Evolutionary conservation across 148 eudicot species (phyloP).

Genomic region (Bassia scoparia): DNA sequence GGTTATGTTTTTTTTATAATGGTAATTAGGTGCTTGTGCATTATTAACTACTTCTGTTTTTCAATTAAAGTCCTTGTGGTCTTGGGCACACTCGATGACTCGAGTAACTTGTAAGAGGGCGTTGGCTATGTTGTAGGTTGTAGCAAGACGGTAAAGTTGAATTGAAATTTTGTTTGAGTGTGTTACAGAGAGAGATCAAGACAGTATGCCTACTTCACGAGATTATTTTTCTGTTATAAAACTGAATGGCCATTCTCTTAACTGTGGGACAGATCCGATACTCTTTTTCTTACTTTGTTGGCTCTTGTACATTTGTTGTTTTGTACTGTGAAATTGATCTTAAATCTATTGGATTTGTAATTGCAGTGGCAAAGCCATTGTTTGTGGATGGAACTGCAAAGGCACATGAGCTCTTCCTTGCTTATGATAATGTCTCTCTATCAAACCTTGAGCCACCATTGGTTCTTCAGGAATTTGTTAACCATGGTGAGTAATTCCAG

Average conservation of each 20-base stretch:
- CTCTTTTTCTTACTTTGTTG: slow-evolving; percentile 11
- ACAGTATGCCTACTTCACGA: too few species aligned
- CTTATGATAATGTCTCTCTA: slow-evolving; percentile 53
- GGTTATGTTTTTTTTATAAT: neutral
- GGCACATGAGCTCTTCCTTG: slow-evolving; percentile 65
- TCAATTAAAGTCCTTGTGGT: neutral
- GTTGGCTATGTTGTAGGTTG: neutral
- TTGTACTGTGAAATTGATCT: slow-evolving; percentile 6
- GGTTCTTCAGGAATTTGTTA: slow-evolving; percentile 68
- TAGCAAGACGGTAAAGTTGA: neutral
- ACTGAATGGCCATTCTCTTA: neutral
- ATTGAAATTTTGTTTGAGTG: too few species aligned
- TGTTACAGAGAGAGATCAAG: too few species aligned
- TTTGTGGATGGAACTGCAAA: slow-evolving; percentile 67
- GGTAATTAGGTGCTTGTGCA: neutral
- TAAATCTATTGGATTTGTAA: slow-evolving; percentile 9
- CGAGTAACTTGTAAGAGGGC: neutral
- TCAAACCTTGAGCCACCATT: slow-evolving; percentile 61
- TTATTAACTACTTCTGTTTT: neutral
- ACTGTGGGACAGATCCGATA: neutral
- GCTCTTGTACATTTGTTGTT: neutral
- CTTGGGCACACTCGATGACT: neutral
- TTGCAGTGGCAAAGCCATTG: slow-evolving; percentile 60
- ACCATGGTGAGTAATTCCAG: slow-evolving; percentile 43
- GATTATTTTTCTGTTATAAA: too few species aligned